phyloP scores from a whole-genome alignment of 2,329 filamentous ascomycete genomes.

The Corynespora cassiicola region DNA sequence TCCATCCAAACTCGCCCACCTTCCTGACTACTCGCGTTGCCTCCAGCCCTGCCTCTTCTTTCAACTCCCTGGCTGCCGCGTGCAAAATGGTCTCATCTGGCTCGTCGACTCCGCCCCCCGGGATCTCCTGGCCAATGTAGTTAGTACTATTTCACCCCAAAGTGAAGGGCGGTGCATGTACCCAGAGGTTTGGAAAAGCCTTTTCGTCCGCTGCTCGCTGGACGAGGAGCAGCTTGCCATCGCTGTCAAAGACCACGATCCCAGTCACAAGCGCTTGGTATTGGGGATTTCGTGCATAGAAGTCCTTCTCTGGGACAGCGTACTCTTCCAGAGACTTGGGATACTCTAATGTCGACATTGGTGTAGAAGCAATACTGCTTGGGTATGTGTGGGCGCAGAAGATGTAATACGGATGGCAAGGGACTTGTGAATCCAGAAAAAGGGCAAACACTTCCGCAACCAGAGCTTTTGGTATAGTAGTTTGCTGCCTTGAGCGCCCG shows the following conservation, averaged over 20 bases:
- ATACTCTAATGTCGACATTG: constrained; percentile 23
- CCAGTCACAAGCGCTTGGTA: constrained; percentile 37
- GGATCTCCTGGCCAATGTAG: constrained; percentile 53
- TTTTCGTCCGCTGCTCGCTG: constrained; percentile 43
- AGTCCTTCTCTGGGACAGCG: constrained; percentile 34
- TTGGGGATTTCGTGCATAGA: constrained; percentile 30
- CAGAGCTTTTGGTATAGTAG: no score
- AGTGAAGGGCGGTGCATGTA: constrained; percentile 14
- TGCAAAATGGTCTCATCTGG: constrained; percentile 57
- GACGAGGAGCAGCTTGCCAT: constrained; percentile 41
- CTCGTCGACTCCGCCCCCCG: constrained; percentile 57
- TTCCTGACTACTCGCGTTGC: constrained; percentile 52
- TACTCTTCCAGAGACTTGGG: constrained; percentile 32
- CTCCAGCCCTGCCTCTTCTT: constrained; percentile 59
- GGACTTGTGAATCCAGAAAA: no score
- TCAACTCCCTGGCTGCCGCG: constrained; percentile 57
- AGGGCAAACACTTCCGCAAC: no score
- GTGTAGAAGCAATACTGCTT: background rate
- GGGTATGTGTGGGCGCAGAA: background rate
- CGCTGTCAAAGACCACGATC: constrained; percentile 37
- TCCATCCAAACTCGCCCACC: constrained; percentile 44
- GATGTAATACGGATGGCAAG: no score
- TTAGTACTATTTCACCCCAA: constrained; percentile 8
- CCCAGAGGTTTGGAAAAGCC: constrained; percentile 43
- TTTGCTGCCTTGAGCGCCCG: no score